A percentile compares a stretch with the other conserved stretches of the same genome.
Evolutionary conservation across 805 yeast genomes (phyloP).

Genomic region (Pichia pseudocactophila): DNA sequence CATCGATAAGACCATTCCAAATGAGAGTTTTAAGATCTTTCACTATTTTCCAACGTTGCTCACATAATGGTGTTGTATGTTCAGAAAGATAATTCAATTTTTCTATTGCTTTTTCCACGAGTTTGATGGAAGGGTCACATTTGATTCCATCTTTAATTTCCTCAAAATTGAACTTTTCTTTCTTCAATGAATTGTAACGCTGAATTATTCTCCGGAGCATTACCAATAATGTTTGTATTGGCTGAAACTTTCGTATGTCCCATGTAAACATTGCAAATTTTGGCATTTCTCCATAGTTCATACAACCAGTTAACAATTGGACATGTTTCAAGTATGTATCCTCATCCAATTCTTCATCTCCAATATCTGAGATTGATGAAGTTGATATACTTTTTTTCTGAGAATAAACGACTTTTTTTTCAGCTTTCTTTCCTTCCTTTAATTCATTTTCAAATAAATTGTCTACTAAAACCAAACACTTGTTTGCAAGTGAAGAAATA

Average conservation of each 20-base stretch:
- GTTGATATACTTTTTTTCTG: slow-evolving; percentile 1
- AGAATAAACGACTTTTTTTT: not conserved
- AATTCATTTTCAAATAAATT: slow-evolving; percentile 9
- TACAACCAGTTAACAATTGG: slow-evolving; percentile 15
- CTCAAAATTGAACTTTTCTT: not conserved
- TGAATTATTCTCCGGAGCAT: slow-evolving; percentile 13
- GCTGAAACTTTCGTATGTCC: slow-evolving; percentile 23
- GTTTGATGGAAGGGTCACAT: slow-evolving; percentile 6
- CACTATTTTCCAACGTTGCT: slow-evolving; percentile 22
- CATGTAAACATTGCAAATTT: slow-evolving; percentile 15
- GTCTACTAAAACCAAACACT: slow-evolving; percentile 15
- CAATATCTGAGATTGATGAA: slow-evolving; percentile 13
- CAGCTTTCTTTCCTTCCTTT: not conserved
- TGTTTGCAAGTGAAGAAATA: slow-evolving; percentile 16
- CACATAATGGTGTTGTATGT: slow-evolving; percentile 22
- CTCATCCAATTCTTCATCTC: slow-evolving; percentile 4
- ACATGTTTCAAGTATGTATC: slow-evolving; percentile 13
- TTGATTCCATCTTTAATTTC: slow-evolving; percentile 1
- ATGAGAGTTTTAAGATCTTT: slow-evolving; percentile 17
- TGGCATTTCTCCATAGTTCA: slow-evolving; percentile 19
- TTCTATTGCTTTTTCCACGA: slow-evolving; percentile 12
- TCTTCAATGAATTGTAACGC: slow-evolving; percentile 8
- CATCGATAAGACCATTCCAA: slow-evolving; percentile 16
- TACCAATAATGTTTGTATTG: slow-evolving; percentile 18
- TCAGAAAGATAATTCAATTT: slow-evolving; percentile 19